Conservation (phyloP, 169 alveolate genomes). For the Theileria equi region DNA sequence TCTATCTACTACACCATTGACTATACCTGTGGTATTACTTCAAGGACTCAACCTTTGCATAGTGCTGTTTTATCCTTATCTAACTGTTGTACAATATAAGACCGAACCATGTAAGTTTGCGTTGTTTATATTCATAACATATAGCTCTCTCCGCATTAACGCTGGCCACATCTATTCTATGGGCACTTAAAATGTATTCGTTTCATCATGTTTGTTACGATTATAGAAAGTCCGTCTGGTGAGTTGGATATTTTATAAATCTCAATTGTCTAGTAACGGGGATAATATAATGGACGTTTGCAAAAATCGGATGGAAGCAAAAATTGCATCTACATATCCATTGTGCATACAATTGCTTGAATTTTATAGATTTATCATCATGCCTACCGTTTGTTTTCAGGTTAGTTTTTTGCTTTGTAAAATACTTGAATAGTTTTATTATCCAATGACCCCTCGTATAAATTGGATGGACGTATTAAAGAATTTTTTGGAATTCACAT, state of each 20-base stretch:
- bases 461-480: constrained; percentile 71
- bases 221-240: constrained; percentile 70
- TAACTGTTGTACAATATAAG: constrained; percentile 71
- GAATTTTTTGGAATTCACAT: constrained; percentile 65
- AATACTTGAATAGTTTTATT: constrained; percentile 55
- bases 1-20: constrained; percentile 56
- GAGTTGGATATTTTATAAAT: constrained; percentile 46
- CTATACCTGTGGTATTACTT: constrained; percentile 70
- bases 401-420: constrained; percentile 3
- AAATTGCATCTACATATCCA: constrained; percentile 82
- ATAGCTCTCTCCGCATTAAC: constrained; percentile 72
- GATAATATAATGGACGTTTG: constrained; percentile 57
- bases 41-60: constrained; percentile 71
- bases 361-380: constrained; percentile 78
- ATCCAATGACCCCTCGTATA: constrained; percentile 78
- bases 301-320: constrained; percentile 69
- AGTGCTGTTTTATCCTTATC: constrained; percentile 77
- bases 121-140: not conserved
- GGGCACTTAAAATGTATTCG: constrained; percentile 83
- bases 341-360: constrained; percentile 74
- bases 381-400: constrained; percentile 92
- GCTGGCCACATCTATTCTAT: constrained; percentile 82
- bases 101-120: constrained; percentile 75
- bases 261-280: constrained; percentile 39
- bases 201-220: constrained; percentile 91